phyloP scores from a whole-genome alignment of 352 stramenopile species.

The Phytopythium kandeliae region DNA sequence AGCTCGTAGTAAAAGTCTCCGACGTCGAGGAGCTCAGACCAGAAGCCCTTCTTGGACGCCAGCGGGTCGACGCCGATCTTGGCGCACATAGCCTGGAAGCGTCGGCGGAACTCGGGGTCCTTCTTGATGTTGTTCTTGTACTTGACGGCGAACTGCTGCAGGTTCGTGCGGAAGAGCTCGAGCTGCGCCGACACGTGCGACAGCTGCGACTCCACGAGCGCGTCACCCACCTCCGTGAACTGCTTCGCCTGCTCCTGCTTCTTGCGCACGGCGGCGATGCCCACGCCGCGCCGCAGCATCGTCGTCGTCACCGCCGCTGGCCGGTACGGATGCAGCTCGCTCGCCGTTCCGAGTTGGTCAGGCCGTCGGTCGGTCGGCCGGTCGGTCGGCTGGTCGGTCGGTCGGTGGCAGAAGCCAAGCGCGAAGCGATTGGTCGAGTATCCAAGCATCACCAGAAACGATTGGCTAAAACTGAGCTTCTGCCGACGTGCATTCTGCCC shows the following conservation, averaged over 20 bases:
- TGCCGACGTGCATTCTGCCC: no score
- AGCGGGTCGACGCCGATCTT: conserved; percentile 97
- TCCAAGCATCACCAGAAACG: no score
- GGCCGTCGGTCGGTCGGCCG: no score
- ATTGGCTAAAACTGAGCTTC: no score
- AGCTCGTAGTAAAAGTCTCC: conserved; percentile 99
- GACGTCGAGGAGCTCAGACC: conserved; percentile 95
- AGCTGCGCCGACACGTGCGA: conserved; percentile 80
- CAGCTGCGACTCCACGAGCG: conserved; percentile 78
- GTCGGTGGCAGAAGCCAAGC: no score
- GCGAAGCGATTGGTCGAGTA: no score
- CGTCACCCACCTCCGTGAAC: conserved; percentile 79
- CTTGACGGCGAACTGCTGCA: conserved; percentile 91
- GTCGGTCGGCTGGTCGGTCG: no score
- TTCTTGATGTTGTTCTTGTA: conserved; percentile 95
- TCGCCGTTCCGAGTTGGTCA: no score
- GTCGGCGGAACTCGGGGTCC: conserved; percentile 91
- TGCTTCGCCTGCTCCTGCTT: conserved; percentile 86
- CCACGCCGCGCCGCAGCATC: conserved; percentile 68
- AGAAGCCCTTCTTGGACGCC: conserved; percentile 97
- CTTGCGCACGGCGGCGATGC: conserved; percentile 83
- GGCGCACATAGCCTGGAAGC: conserved; percentile 95
- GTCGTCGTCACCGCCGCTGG: no score
- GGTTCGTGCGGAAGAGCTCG: conserved; percentile 87
- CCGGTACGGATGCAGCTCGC: no score